Evolutionary conservation across 768 basidiomycete species (phyloP), one percentile per base, ranked within the genome.

Genomic region (Collybiopsis luxurians): DNA sequence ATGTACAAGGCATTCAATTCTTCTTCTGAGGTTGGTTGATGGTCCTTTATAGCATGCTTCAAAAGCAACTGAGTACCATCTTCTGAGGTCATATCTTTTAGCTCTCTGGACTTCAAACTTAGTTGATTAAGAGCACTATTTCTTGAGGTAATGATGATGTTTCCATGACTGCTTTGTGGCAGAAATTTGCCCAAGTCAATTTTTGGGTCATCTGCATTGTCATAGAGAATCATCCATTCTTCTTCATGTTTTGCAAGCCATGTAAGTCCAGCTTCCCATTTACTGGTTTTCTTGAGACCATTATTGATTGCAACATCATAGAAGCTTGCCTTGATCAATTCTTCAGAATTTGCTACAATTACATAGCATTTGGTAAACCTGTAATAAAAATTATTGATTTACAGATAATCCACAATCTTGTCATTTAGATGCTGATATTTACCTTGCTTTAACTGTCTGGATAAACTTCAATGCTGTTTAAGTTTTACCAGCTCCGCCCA

Each of bases 141-240:
- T 23, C 54, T n/a, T n/a, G n/a, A n/a, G n/a, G n/a, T n/a, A n/a
- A n/a, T n/a, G n/a, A n/a, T n/a, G n/a, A n/a, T n/a, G 19, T 59
- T 59, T 7, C 58, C 58, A 56, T 51, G 55, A 49, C 12, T 19
- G 31, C 46, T 36, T 39, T 34, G 27, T 21, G 58, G 58, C 31
- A 59, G n/a, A 31, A 31, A 59, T 12, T 24, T 5, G 2, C 15
- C n/a, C 2, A 59, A n/a, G 26, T 42, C 21, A 15, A 59, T 36
- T 15, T 42, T 42, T 4, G 38, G 53, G 42, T 59, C 45, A 59
- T 59, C 58, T 11, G 55, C 58, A 44, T 56, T 51, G 30, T 59
- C 58, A 39, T 56, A 50, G 4, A 59, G 11, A 15, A 59, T 19
- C 12, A 59, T n/a, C 58, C 58, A 59, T 43, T 56, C 19, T 34